Percentiles rank a stretch among this genome's conserved stretches.
Conservation (phyloP, 345 rosid genomes). For the Bruguiera sexangula region DNA sequence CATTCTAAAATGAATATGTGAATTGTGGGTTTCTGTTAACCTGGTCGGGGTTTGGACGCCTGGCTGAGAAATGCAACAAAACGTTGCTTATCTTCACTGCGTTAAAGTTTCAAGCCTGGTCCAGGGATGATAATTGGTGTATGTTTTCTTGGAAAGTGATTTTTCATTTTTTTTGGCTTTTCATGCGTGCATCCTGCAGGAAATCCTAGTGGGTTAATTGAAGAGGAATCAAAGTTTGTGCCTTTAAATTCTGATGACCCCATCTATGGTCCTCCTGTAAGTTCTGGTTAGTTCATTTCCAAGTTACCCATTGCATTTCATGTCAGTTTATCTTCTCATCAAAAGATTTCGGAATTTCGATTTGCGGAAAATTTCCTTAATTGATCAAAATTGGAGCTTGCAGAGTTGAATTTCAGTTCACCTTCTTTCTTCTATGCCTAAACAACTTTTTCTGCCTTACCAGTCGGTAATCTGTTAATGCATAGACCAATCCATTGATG, state of each 20-base stretch:
- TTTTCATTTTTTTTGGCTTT: neutral
- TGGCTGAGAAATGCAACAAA: neutral
- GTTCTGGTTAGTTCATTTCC: slow-evolving; percentile 45
- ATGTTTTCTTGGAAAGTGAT: no score
- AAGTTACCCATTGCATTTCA: neutral
- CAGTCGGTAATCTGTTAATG: neutral
- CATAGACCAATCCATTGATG: neutral
- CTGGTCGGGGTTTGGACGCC: neutral
- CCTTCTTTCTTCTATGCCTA: neutral
- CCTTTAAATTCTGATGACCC: slow-evolving; percentile 74
- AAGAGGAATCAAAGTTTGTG: slow-evolving; percentile 69
- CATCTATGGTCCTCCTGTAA: slow-evolving; percentile 79
- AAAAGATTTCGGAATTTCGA: neutral
- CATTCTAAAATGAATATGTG: neutral
- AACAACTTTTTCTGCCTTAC: neutral
- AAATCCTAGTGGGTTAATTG: slow-evolving; percentile 44
- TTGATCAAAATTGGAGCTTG: no score
- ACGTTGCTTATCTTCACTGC: neutral
- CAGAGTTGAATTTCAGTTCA: neutral
- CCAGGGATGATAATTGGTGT: no score
- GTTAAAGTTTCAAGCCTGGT: neutral
- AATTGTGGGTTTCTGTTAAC: neutral
- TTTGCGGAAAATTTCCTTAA: neutral
- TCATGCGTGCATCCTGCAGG: slow-evolving; percentile 32
- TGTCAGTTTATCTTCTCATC: neutral